Evolutionary conservation across 257 asterid species (phyloP).

Genomic region (Striga asiatica): DNA sequence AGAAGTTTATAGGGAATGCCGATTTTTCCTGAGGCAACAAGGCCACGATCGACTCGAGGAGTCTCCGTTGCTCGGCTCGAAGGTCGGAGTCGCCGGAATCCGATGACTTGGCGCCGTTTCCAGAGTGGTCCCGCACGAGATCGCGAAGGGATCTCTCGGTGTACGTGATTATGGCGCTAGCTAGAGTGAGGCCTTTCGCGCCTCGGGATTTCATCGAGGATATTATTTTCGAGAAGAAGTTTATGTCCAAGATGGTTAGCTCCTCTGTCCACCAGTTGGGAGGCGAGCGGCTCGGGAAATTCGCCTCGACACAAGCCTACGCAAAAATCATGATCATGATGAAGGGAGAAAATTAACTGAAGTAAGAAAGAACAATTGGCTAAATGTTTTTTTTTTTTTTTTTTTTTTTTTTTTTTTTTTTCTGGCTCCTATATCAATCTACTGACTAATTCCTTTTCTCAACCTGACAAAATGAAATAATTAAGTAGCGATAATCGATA

Average conservation of each 20-base stretch:
- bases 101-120: conserved; percentile 28
- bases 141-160: conserved; percentile 65
- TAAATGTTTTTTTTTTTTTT: no score
- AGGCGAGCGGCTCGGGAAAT: conserved; percentile 92
- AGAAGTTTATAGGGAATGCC: conserved; percentile 67
- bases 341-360: no score
- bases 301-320: conserved; percentile 89
- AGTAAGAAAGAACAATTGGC: no score
- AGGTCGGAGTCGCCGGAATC: conserved; percentile 28
- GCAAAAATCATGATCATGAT: no score
- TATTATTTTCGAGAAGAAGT: conserved; percentile 53
- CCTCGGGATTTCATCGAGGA: conserved; percentile 58
- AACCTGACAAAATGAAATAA: background rate
- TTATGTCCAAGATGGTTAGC: conserved; percentile 55
- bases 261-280: conserved; percentile 99
- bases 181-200: conserved; percentile 63
- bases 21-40: conserved; percentile 61
- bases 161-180: conserved; percentile 78
- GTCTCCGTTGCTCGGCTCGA: conserved; percentile 42
- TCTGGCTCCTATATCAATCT: no score
- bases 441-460: no score
- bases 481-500: background rate
- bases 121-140: conserved; percentile 74
- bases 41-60: conserved; percentile 62
- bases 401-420: no score